Evolutionary conservation across 257 asterid genomes (phyloP), one percentile per base, ranked within the genome.

Genomic region (Paulownia fortunei): DNA sequence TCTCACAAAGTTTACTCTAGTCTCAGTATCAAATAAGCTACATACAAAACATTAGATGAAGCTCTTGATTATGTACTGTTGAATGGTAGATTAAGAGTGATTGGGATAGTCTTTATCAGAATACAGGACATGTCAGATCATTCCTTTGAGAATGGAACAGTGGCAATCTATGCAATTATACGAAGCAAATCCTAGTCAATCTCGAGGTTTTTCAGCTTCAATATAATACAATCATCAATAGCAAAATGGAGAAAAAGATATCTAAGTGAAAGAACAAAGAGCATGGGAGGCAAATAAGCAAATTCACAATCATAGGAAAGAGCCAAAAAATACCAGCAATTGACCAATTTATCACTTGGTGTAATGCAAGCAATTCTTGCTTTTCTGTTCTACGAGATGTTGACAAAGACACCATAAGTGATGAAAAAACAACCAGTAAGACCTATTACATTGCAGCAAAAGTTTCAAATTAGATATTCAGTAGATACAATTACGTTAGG

Each of bases 281-380:
- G 37, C 23, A 9, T 19, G 12, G 26, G 44, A 59, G 65, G 7
- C 23, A 51, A 52, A 10, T 36, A 12, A 52, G 51, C 13, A 44
- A 37, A 67, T 36, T 62, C 42, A 34, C 23, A 15, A 67, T 44
- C 58, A 41, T 49, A 51, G 18, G 56, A 41, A 74, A 75, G 55
- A 49, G 56, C 70, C 59, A 79, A 80, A 23, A 62, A 65, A 62
- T 93, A 93, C 99, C 99, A 74, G 99, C 94, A 81, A 87, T 85
- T 26, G 86, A 85, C 99, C 99, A 96, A 85, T 91, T 96, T 77
- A 90, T 87, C 70, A 92, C 80, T 88, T 93, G 99, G 92, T 96
- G 98, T 55, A 88, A 60, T 54, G 82, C 89, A 83, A 82, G 94
- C 84, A 90, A 79, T 81, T 93, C 97, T 82, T 87, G 96, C 67